Evolutionary conservation across 2,329 filamentous ascomycete genomes (phyloP).

Genomic region (Beauveria caledonica): DNA sequence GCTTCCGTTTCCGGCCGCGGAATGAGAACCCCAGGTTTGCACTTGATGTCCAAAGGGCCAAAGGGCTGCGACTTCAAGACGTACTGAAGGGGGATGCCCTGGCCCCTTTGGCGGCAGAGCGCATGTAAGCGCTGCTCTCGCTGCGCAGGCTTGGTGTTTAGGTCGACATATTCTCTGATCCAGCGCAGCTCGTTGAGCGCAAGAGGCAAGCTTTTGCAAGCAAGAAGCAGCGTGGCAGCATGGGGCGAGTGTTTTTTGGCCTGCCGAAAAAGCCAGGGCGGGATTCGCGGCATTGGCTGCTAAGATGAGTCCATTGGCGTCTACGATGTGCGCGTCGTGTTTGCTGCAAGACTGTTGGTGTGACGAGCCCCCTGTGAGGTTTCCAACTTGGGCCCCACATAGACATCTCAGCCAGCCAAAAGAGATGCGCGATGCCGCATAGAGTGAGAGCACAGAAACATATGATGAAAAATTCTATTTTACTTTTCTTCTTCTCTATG

Average conservation of each 20-base stretch:
- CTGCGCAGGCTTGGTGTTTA: constrained; percentile 13
- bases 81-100: constrained; percentile 78
- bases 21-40: constrained; percentile 71
- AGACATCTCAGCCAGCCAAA: not conserved
- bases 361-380: not conserved
- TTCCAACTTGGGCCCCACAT: not conserved
- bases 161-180: constrained; percentile 54
- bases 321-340: not conserved
- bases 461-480: not conserved
- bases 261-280: constrained; percentile 46
- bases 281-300: constrained; percentile 51
- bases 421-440: not conserved
- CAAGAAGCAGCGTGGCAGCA: constrained; percentile 52
- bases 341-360: not conserved
- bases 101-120: constrained; percentile 42
- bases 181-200: constrained; percentile 65
- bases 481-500: not conserved
- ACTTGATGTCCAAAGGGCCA: constrained; percentile 70
- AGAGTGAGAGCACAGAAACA: too few relatives aligned
- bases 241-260: constrained; percentile 47
- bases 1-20: constrained; percentile 72
- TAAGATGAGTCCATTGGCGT: not conserved
- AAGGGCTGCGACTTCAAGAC: constrained; percentile 84
- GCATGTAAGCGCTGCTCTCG: constrained; percentile 22
- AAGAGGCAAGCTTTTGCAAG: constrained; percentile 54